Evolutionary conservation across 768 basidiomycete species (phyloP).

Genomic region (Xerocomellus chrysenteron): DNA sequence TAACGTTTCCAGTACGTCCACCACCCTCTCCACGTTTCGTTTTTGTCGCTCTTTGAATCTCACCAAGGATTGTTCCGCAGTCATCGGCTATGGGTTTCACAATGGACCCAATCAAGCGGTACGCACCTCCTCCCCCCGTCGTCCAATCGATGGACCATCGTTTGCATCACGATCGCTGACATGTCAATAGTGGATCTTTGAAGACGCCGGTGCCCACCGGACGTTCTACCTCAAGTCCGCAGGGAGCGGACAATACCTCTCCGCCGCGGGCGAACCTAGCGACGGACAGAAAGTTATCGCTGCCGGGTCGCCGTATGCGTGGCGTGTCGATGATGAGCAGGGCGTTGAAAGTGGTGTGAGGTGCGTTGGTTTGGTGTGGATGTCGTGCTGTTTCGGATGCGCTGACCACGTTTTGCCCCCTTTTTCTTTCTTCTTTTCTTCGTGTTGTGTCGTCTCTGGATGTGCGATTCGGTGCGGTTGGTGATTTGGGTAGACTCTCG

Average conservation of each 20-base stretch:
- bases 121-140: not conserved
- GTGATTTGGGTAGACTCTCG: slow-evolving; percentile 38
- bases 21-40: rapidly evolving
- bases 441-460: too few relatives aligned
- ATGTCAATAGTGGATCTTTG: slow-evolving; percentile 39
- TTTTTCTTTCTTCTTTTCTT: not conserved
- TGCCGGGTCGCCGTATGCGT: slow-evolving; percentile 36
- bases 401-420: not conserved
- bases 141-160: not conserved
- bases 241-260: slow-evolving; percentile 42
- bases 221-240: slow-evolving; percentile 44
- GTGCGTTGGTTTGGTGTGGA: slow-evolving; percentile 29
- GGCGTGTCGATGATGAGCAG: slow-evolving; percentile 51
- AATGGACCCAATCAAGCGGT: slow-evolving; percentile 51
- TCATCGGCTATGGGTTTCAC: slow-evolving; percentile 49
- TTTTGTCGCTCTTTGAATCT: not conserved
- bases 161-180: not conserved
- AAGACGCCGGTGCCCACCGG: slow-evolving; percentile 18
- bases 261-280: slow-evolving; percentile 25
- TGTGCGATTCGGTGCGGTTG: not conserved
- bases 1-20: slow-evolving; percentile 42
- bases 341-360: slow-evolving; percentile 38
- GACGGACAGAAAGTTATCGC: slow-evolving; percentile 46
- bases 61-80: slow-evolving; percentile 21
- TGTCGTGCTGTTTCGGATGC: not conserved